A percentile compares a stretch with the other conserved stretches of the same genome.
Conservation (phyloP, 2,329 filamentous ascomycete genomes). For the Pyrenochaeta sp. region DNA sequence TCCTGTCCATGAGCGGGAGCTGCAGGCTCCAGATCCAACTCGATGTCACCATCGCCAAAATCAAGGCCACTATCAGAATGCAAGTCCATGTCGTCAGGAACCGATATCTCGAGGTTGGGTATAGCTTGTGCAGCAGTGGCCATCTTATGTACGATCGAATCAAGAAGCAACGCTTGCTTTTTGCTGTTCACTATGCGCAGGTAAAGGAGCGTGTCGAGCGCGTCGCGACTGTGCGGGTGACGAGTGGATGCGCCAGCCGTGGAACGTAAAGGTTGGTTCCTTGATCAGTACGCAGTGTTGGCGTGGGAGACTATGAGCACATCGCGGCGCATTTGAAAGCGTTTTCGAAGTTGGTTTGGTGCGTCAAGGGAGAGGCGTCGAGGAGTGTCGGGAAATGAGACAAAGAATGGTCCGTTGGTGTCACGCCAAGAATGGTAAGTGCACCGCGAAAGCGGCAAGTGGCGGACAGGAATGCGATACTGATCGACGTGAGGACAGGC, state of each 20-base stretch:
- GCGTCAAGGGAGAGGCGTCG: slow-evolving; percentile 2
- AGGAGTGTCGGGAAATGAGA: slow-evolving; percentile 19
- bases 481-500: no score
- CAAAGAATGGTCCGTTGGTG: slow-evolving; percentile 18
- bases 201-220: slow-evolving; percentile 20
- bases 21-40: slow-evolving; percentile 60
- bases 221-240: slow-evolving; percentile 24
- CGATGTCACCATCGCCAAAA: slow-evolving; percentile 66
- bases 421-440: slow-evolving; percentile 19
- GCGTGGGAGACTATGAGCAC: slow-evolving; percentile 10
- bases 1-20: slow-evolving; percentile 26
- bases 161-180: slow-evolving; percentile 3
- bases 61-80: slow-evolving; percentile 56
- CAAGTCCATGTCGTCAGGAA: slow-evolving; percentile 63
- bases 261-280: not conserved
- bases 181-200: slow-evolving; percentile 10
- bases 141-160: slow-evolving; percentile 21
- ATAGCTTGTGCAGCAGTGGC: slow-evolving; percentile 30
- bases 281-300: not conserved
- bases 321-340: slow-evolving; percentile 7
- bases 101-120: slow-evolving; percentile 41
- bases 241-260: slow-evolving; percentile 15
- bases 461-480: not conserved
- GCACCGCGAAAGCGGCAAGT: slow-evolving; percentile 12
- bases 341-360: slow-evolving; percentile 1